Conservation (phyloP, 139 green algal species). For the Zygnema circumcarinatum region DNA sequence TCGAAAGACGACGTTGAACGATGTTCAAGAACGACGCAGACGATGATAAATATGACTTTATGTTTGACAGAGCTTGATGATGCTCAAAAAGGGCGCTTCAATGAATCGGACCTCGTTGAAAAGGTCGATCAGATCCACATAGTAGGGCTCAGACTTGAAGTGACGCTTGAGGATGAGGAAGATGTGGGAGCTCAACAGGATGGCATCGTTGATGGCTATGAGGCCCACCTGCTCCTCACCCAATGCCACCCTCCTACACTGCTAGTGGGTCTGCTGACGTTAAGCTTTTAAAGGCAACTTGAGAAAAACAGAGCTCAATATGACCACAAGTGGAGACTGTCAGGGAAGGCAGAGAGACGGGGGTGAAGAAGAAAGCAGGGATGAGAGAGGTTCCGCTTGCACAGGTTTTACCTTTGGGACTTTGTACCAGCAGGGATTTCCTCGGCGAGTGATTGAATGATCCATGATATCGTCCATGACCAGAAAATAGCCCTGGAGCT, state of each 20-base stretch:
- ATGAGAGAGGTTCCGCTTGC: no score
- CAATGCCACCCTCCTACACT: conserved; percentile 1
- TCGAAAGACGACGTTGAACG: no score
- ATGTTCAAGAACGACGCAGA: no score
- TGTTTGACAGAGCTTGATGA: no score
- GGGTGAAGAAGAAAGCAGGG: no score
- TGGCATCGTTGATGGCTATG: conserved; percentile 96
- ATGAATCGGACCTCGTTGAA: conserved; percentile 71
- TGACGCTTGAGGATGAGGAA: conserved; percentile 86
- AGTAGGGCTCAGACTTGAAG: conserved; percentile 60
- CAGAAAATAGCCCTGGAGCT: conserved; percentile 97
- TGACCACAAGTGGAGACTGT: no score
- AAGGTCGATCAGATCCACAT: conserved; percentile 86
- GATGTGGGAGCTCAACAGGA: conserved; percentile 94
- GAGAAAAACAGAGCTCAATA: no score
- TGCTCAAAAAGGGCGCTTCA: no score
- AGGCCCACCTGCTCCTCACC: conserved; percentile 80
- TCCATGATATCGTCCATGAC: conserved; percentile 99
- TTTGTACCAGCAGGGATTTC: conserved; percentile 98
- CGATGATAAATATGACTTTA: no score
- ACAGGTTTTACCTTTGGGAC: conserved; percentile 54
- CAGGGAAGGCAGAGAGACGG: no score
- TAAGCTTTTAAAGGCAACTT: no score
- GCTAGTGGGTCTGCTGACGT: no score
- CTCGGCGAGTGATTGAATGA: conserved; percentile 89